phyloP scores from a whole-genome alignment of 1,284 basidiomycete species.

The Apiotrichum domesticum region DNA sequence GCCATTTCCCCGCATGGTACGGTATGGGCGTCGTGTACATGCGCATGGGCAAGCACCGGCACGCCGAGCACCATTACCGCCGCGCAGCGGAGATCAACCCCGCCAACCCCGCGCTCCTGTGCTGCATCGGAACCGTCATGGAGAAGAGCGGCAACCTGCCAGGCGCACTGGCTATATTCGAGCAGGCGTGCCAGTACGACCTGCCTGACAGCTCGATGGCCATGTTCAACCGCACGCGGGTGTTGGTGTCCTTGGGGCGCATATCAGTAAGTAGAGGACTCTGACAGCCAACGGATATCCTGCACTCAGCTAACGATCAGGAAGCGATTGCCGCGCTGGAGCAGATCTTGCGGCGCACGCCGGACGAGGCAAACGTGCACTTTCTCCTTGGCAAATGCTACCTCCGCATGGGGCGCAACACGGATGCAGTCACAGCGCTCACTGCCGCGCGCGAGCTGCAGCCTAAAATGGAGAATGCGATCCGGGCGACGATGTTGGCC shows the following conservation, averaged over 20 bases:
- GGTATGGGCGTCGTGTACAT: constrained; percentile 92
- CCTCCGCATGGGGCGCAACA: constrained; percentile 65
- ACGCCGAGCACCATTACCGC: constrained; percentile 91
- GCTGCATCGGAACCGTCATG: constrained; percentile 83
- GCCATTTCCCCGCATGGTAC: constrained; percentile 97
- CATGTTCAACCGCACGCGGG: constrained; percentile 81
- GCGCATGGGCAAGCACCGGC: constrained; percentile 76
- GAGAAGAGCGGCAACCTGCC: constrained; percentile 71
- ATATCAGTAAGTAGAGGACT: constrained; percentile 65
- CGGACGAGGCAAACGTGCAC: constrained; percentile 89
- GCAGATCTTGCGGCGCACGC: constrained; percentile 61
- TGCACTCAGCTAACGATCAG: constrained; percentile 7
- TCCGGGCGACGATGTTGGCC: constrained; percentile 37
- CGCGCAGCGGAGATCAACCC: constrained; percentile 85
- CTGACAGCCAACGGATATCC: too few relatives aligned
- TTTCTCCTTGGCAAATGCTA: constrained; percentile 92
- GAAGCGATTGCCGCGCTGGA: constrained; percentile 72
- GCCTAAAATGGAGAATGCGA: constrained; percentile 48
- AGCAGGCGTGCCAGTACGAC: constrained; percentile 68
- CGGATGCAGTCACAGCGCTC: constrained; percentile 73
- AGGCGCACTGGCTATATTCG: constrained; percentile 68
- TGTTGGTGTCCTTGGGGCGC: constrained; percentile 71
- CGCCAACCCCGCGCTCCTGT: constrained; percentile 78
- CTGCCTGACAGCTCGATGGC: constrained; percentile 68
- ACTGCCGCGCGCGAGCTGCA: constrained; percentile 73